Percentiles rank a stretch among this genome's conserved stretches.
Conservation (phyloP, 352 stramenopile genomes). For the Pythium aphanidermatum region DNA sequence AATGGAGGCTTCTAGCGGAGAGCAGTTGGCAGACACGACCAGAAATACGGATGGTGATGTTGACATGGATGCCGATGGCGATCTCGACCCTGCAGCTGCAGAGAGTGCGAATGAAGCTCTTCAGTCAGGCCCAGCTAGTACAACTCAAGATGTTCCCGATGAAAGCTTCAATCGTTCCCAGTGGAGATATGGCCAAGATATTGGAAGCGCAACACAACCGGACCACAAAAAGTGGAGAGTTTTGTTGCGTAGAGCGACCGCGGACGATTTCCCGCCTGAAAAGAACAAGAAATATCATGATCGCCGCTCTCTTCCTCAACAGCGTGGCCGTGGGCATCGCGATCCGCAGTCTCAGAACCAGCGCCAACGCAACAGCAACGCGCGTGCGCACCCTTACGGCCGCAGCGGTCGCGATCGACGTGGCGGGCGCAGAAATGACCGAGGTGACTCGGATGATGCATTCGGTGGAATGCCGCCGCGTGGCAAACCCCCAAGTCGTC, state of each 20-base stretch:
- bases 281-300: conserved; percentile 78
- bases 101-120: conserved; percentile 8
- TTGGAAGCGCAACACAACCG: conserved; percentile 46
- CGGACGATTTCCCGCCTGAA: conserved; percentile 74
- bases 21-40: neutral
- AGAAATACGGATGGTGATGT: conserved; percentile 32
- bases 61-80: conserved; percentile 54
- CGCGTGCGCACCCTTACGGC: conserved; percentile 14
- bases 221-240: conserved; percentile 64
- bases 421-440: no score
- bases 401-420: no score
- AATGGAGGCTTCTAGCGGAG: neutral
- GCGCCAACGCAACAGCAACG: conserved; percentile 2
- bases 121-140: conserved; percentile 1
- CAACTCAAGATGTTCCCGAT: conserved; percentile 41
- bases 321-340: conserved; percentile 20
- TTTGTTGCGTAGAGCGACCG: conserved; percentile 59
- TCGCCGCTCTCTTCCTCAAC: conserved; percentile 19
- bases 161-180: conserved; percentile 55
- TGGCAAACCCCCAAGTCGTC: conserved; percentile 42
- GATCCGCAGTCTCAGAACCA: conserved; percentile 9
- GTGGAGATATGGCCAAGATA: conserved; percentile 47
- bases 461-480: conserved; percentile 13
- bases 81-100: conserved; percentile 18
- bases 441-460: conserved; percentile 6